Conservation (phyloP, 306 rosid species). For the Medicago lupulina region DNA sequence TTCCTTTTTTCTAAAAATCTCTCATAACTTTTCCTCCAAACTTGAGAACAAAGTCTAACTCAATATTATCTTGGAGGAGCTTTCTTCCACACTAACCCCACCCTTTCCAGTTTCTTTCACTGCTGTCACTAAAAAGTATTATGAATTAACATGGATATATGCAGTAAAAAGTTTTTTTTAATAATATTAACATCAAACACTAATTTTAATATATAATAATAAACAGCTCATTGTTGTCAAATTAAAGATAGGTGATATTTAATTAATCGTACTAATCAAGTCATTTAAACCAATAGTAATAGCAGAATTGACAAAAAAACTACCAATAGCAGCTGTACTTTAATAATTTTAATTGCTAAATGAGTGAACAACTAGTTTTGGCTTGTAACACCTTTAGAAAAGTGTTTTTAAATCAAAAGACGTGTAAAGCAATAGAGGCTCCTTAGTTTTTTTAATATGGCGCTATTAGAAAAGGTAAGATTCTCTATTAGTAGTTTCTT, state of each 20-base stretch:
- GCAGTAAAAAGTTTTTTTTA: too few species aligned
- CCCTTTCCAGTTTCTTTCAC: too few species aligned
- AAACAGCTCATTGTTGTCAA: neutral
- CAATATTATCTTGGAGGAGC: too few species aligned
- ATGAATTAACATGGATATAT: too few species aligned
- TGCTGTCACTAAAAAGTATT: too few species aligned
- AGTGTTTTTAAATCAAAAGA: slow-evolving; percentile 1
- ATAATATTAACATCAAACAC: neutral
- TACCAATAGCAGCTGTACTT: neutral
- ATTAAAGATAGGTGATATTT: neutral
- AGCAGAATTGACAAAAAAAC: slow-evolving; percentile 23
- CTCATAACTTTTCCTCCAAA: too few species aligned
- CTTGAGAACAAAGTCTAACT: too few species aligned
- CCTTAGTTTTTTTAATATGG: slow-evolving; percentile 39
- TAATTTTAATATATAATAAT: too few species aligned
- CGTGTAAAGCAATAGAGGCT: slow-evolving; percentile 23
- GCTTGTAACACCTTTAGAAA: slow-evolving; percentile 39
- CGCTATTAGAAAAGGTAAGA: slow-evolving; percentile 44
- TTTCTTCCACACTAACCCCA: too few species aligned
- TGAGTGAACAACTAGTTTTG: slow-evolving; percentile 39
- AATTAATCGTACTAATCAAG: too few species aligned
- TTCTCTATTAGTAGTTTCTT: slow-evolving; percentile 27
- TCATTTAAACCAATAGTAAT: neutral
- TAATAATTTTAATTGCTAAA: neutral
- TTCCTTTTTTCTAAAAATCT: too few species aligned